These are phyloP conservation scores for Ceratopteris richardii DNA, from an alignment of 75 land plant genomes.

Conservation along the genomic window DNA sequence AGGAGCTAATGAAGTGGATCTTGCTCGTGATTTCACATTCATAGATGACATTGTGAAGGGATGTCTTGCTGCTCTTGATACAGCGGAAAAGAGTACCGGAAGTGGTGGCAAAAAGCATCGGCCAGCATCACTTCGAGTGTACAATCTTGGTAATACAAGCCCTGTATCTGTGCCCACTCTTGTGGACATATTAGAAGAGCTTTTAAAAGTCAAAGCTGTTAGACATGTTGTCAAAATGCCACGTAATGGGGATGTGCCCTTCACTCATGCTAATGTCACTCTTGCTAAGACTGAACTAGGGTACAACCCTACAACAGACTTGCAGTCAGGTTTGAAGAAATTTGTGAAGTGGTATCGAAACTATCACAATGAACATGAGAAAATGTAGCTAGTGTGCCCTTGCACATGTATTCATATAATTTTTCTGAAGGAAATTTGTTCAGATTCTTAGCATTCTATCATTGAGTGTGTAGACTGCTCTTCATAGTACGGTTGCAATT, in stretches of 20 bases:
- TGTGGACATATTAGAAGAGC: constrained; percentile 61
- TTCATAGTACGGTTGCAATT: too few relatives aligned
- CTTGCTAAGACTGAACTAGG: constrained; percentile 52
- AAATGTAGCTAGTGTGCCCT: not conserved
- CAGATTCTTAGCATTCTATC: too few relatives aligned
- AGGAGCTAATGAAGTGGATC: constrained; percentile 40
- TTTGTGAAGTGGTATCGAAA: constrained; percentile 71
- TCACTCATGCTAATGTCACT: constrained; percentile 74
- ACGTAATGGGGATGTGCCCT: constrained; percentile 77
- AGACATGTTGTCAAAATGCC: constrained; percentile 60
- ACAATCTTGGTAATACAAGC: constrained; percentile 66
- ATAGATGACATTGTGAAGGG: constrained; percentile 83
- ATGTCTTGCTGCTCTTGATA: constrained; percentile 60
- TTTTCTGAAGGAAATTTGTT: too few relatives aligned
- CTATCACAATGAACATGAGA: constrained; percentile 33
- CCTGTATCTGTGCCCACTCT: constrained; percentile 60
- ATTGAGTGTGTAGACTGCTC: too few relatives aligned
- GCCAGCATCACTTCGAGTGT: constrained; percentile 49
- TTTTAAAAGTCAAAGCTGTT: constrained; percentile 64
- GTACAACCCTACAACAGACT: constrained; percentile 62
- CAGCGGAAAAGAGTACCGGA: constrained; percentile 73
- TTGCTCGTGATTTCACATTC: constrained; percentile 79
- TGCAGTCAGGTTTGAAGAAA: constrained; percentile 63
- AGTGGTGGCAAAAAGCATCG: constrained; percentile 73
- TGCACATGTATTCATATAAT: too few relatives aligned